These are phyloP conservation scores for Rhodotorula sp. DNA, from an alignment of 1,284 basidiomycete genomes.

Conservation along the genomic window DNA sequence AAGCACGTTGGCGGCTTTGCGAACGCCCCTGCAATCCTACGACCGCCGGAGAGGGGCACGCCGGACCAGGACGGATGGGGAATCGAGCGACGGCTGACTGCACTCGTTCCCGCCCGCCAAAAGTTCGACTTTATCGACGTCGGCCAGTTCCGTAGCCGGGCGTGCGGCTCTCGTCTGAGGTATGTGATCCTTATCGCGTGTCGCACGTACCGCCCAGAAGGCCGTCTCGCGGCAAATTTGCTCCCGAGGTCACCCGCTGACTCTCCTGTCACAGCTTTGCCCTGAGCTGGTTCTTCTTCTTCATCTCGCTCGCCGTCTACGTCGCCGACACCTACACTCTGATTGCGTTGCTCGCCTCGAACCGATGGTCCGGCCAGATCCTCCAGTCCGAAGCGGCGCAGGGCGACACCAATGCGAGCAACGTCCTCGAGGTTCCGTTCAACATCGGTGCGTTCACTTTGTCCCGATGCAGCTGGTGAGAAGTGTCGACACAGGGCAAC, in stretches of 20 bases:
- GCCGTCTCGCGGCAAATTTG: neutral
- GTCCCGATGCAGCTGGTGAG: neutral
- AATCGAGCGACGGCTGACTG: neutral
- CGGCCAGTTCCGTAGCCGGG: conserved; percentile 83
- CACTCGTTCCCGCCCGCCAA: neutral
- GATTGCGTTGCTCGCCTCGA: conserved; percentile 90
- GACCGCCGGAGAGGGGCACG: no score
- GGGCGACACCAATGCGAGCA: conserved; percentile 57
- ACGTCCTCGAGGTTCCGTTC: conserved; percentile 84
- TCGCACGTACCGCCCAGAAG: neutral
- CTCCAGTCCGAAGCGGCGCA: conserved; percentile 58
- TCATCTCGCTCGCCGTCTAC: conserved; percentile 94
- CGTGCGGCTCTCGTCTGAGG: conserved; percentile 81
- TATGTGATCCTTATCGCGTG: conserved; percentile 52
- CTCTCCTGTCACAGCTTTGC: conserved; percentile 64
- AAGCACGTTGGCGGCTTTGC: no score
- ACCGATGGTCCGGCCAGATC: conserved; percentile 85
- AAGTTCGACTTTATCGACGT: conserved; percentile 98
- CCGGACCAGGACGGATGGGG: no score
- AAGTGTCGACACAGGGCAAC: no score
- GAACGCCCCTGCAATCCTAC: no score
- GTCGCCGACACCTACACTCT: conserved; percentile 91
- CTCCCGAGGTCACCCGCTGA: neutral
- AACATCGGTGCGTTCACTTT: conserved; percentile 10
- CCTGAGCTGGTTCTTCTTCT: conserved; percentile 83